Base-by-base conservation (phyloP, 2,329 filamentous ascomycete genomes). In the Xylaria multiplex region DNA sequence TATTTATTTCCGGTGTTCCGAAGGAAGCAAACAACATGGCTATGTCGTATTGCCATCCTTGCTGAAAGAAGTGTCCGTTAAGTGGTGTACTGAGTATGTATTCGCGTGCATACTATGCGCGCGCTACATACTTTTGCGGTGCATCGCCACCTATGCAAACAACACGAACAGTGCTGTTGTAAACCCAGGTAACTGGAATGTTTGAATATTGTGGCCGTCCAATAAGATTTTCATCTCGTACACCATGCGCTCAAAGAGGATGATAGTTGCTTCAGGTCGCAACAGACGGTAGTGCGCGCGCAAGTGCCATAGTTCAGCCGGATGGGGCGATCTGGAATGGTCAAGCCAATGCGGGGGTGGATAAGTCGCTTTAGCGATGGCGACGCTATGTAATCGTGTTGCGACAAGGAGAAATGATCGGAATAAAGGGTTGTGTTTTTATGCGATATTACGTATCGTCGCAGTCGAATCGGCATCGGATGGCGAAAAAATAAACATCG, bases 381-480 rank as follows among this genome's bases (percentile, higher is more conserved):
- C 30, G 14, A 4, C n/a, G 48, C 27, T 14, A 40, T 59, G 35
- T 35, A 52, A 30, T 54, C 48, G 48, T 14, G 58, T 46, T 54
- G 57, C 53, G 37, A 42, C 45, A 42, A 14, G 37, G 32, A 19
- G 48, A 52, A 37, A 42, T 43, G 22, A 35, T 32, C 9, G 24
- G 37, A n/a, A 52, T 24, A 24, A 40, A 30, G 27, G 32, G 40
- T 27, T 35, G 49, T 50, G 43, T n/a, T 16, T 45, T 30, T 22
- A 27, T 30, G 57, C 61, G 52, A 56, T 11, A 42, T 53, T 27
- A 46, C 63, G 45, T 37, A 50, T 61, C 40, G 40, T 61, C 46
- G 56, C 57, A 35, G 40, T 65, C 54, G 62, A 54, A 46, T 60
- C 50, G 60, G 55, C 4, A 40, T 65, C 46, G 58, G 37, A 56